Conservation (phyloP, 805 yeast genomes). For the Metschnikowia noctiluminum region DNA sequence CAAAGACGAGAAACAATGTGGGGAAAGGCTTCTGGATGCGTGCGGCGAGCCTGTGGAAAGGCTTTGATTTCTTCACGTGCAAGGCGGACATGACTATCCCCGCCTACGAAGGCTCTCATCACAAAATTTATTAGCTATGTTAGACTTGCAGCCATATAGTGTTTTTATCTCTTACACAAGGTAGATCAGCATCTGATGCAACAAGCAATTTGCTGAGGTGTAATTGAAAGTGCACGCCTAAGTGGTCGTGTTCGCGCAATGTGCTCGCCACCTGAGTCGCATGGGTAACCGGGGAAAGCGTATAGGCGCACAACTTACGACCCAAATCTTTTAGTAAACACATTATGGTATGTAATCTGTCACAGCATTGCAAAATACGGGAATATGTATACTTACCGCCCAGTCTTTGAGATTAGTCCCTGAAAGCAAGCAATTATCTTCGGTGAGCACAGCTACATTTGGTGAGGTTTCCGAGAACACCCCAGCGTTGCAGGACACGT, state of each 20-base stretch:
- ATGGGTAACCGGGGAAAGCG: background rate
- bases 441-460: slow-evolving; percentile 49
- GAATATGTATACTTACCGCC: slow-evolving; percentile 6
- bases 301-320: too few relatives aligned
- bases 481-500: slow-evolving; percentile 66
- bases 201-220: too few relatives aligned
- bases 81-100: too few relatives aligned
- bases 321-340: too few relatives aligned
- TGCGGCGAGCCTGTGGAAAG: slow-evolving; percentile 32
- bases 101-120: too few relatives aligned
- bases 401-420: slow-evolving; percentile 59
- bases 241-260: background rate
- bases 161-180: too few relatives aligned
- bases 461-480: slow-evolving; percentile 62
- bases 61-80: slow-evolving; percentile 5
- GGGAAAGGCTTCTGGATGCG: slow-evolving; percentile 22
- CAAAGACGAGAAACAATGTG: slow-evolving; percentile 18
- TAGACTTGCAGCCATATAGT: too few relatives aligned
- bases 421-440: slow-evolving; percentile 38
- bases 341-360: slow-evolving; percentile 11
- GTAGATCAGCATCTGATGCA: too few relatives aligned
- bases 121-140: too few relatives aligned
- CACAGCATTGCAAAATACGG: background rate
- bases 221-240: background rate
- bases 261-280: background rate